Base-by-base conservation (phyloP, 2,329 filamentous ascomycete species). In the Arthrobotrys megalospora region DNA sequence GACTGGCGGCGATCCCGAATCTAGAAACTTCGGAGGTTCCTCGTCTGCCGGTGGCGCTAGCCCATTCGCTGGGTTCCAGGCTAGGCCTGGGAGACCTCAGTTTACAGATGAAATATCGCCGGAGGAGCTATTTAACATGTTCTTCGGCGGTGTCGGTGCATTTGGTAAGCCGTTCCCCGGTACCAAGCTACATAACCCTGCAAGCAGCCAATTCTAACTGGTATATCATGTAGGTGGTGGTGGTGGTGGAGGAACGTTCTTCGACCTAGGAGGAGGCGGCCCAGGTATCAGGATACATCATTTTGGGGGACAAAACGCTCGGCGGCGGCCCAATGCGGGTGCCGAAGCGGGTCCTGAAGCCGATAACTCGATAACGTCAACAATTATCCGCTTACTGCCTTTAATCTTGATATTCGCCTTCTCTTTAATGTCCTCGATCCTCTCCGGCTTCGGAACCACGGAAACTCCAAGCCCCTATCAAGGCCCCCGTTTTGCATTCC, bases 121-220 rank as follows among this genome's bases (percentile, higher is more conserved):
- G 0, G 96, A 99, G 85, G 96, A 99, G 85, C 89, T 99, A 87
- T 99, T 99, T 86, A 91, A 95, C 83, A 90, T 95, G 80, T 99
- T 99, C 88, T 99, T 99, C 86, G 93, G 93, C 58, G 94, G 92
- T 48, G 91, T 88, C 7, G 72, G 65, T 7, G 88, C 89, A 58
- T 90, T 91, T 75, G 90, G 90, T 66, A 75, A 34, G 88, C 93
- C 83, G 91, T 8, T 14, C 21, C n/a, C n/a, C 7, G 19, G 92
- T 86, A 89, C 83, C n/a, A 58, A 16, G 36, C 36, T 19, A 83
- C 63, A 76, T 67, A 48, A 32, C 14, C 28, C 14, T 38, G 36
- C n/a, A 12, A 58, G 16, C 21, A 52, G 45, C 16, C 16, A 36
- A 67, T 73, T 66, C 72, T 80, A 80, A 80, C 62, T 55, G 65